Percentiles rank a stretch among this genome's conserved stretches.
Evolutionary conservation across 768 basidiomycete genomes (phyloP).

Genomic region (Epithele typhae): DNA sequence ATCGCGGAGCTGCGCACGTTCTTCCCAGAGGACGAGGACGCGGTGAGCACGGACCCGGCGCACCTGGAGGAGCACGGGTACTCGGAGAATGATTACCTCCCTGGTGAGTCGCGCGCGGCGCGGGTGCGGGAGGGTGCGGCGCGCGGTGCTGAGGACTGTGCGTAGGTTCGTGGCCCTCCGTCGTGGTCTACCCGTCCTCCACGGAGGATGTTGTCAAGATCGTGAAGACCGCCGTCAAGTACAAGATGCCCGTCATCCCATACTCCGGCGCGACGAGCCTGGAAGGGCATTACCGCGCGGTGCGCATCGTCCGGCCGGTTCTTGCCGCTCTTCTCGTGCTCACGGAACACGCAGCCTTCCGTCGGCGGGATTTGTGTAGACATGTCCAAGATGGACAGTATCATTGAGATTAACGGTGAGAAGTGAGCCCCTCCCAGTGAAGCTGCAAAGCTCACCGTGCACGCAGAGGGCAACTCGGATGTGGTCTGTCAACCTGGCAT

Average conservation of each 20-base stretch:
- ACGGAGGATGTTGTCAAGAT: conserved; percentile 83
- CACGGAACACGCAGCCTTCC: conserved; percentile 6
- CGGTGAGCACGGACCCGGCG: conserved; percentile 47
- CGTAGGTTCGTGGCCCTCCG: conserved; percentile 44
- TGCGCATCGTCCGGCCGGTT: conserved; percentile 22
- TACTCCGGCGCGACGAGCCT: conserved; percentile 81
- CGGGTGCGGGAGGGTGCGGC: neutral
- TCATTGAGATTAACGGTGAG: conserved; percentile 69
- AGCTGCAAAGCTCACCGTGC: no score
- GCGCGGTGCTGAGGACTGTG: neutral
- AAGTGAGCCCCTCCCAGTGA: no score
- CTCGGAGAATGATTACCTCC: conserved; percentile 47
- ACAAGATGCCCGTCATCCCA: conserved; percentile 71
- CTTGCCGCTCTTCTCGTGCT: neutral
- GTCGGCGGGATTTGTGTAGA: conserved; percentile 76
- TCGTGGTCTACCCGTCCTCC: conserved; percentile 58
- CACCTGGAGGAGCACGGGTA: conserved; percentile 52
- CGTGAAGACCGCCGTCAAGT: conserved; percentile 70
- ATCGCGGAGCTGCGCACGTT: conserved; percentile 43
- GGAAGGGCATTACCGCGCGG: conserved; percentile 72
- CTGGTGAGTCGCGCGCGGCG: conserved; percentile 33
- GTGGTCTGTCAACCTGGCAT: conserved; percentile 71
- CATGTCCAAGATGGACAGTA: conserved; percentile 72
- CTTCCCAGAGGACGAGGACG: conserved; percentile 31
- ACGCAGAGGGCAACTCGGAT: conserved; percentile 63